Conservation (phyloP, 2,329 filamentous ascomycete genomes). For the Verticillium tricorpus region DNA sequence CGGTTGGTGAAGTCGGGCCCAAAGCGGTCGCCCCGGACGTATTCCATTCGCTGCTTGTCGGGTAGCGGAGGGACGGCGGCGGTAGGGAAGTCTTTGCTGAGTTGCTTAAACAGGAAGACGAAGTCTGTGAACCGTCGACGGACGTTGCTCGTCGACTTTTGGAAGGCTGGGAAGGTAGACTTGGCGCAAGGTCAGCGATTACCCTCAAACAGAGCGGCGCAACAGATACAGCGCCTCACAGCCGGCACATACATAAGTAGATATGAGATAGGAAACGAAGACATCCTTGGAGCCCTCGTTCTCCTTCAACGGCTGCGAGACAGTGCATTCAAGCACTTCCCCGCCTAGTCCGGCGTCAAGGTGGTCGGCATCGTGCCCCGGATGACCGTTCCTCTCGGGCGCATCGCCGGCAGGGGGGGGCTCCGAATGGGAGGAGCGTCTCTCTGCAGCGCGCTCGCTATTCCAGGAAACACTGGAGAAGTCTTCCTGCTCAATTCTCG, state of each 20-base stretch:
- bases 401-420: conserved; percentile 12
- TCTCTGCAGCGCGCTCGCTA: conserved; percentile 44
- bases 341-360: conserved; percentile 61
- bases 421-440: conserved; percentile 20
- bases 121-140: conserved; percentile 97
- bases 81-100: conserved; percentile 82
- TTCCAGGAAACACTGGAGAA: conserved; percentile 81
- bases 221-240: conserved; percentile 1
- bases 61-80: conserved; percentile 91
- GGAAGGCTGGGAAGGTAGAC: conserved; percentile 94
- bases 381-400: conserved; percentile 24
- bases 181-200: conserved; percentile 29
- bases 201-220: background rate
- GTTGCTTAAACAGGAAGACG: conserved; percentile 88
- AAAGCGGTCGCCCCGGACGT: conserved; percentile 94
- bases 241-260: conserved; percentile 63
- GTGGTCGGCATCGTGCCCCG: conserved; percentile 42
- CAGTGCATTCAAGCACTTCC: conserved; percentile 78
- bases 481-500: conserved; percentile 58
- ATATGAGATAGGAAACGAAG: conserved; percentile 93
- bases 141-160: conserved; percentile 72
- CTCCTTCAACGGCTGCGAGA: conserved; percentile 84
- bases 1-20: conserved; percentile 86
- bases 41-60: conserved; percentile 99
- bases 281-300: conserved; percentile 95